phyloP scores from a whole-genome alignment of 2,329 filamentous ascomycete genomes.

The Arthrobotrys sphaeroides region DNA sequence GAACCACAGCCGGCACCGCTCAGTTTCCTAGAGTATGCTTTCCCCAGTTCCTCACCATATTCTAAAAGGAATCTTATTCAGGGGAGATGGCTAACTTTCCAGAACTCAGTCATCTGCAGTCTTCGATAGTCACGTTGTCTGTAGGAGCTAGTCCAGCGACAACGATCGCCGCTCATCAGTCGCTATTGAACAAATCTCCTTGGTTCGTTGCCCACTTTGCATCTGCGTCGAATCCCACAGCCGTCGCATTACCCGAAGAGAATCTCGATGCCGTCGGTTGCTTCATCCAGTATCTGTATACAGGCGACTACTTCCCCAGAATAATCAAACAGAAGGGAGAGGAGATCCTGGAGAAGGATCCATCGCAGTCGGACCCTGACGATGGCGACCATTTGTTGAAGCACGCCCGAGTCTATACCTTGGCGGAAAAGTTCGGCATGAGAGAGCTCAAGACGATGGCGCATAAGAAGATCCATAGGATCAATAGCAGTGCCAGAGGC shows the following conservation, averaged over 20 bases:
- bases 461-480: constrained; percentile 89
- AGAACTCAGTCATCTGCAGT: constrained; percentile 72
- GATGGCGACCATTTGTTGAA: constrained; percentile 84
- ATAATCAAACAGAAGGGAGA: constrained; percentile 68
- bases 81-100: constrained; percentile 45
- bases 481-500: constrained; percentile 84
- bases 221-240: constrained; percentile 71
- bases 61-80: neutral
- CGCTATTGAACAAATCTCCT: constrained; percentile 76
- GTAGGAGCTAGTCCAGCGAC: constrained; percentile 70
- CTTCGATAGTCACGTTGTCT: constrained; percentile 74
- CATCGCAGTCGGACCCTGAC: constrained; percentile 72
- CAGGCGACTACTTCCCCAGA: constrained; percentile 82
- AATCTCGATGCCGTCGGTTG: constrained; percentile 78
- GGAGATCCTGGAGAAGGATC: constrained; percentile 75
- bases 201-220: constrained; percentile 73
- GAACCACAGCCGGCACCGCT: constrained; percentile 30
- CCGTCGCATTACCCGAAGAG: constrained; percentile 74
- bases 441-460: constrained; percentile 76
- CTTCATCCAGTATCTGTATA: constrained; percentile 86
- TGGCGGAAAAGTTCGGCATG: constrained; percentile 80
- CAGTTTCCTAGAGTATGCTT: constrained; percentile 45
- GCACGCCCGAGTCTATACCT: constrained; percentile 87
- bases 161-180: constrained; percentile 80
- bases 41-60: neutral